A percentile compares a stretch with the other conserved stretches of the same genome.
Conservation (phyloP, 2,329 filamentous ascomycete genomes). For the Cercospora nicotianae region DNA sequence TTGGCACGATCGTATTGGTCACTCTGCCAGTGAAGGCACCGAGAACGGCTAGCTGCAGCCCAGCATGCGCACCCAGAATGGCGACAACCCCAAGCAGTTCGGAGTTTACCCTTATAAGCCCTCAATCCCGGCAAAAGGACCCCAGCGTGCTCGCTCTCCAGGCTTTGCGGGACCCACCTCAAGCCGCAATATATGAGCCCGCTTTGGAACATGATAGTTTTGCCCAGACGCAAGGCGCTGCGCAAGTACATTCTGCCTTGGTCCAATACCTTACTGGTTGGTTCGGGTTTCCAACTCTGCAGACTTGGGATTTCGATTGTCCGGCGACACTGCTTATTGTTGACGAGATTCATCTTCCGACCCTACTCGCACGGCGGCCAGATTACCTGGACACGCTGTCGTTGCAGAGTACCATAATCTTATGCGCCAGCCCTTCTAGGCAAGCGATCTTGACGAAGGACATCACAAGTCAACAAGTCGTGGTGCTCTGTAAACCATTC, state of each 20-base stretch:
- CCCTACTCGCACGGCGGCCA: slow-evolving; percentile 21
- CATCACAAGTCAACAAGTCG: slow-evolving; percentile 25
- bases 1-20: slow-evolving; percentile 29
- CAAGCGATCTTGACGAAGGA: slow-evolving; percentile 28
- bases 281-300: slow-evolving; percentile 28
- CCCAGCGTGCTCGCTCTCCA: slow-evolving; percentile 47
- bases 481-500: slow-evolving; percentile 26
- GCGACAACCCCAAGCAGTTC: background rate
- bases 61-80: background rate
- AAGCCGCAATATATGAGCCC: slow-evolving; percentile 29
- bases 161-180: slow-evolving; percentile 41
- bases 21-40: slow-evolving; percentile 45
- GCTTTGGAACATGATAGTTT: slow-evolving; percentile 27
- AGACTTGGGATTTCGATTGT: slow-evolving; percentile 28
- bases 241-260: slow-evolving; percentile 26
- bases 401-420: slow-evolving; percentile 35
- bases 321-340: slow-evolving; percentile 28
- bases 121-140: slow-evolving; percentile 33
- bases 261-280: slow-evolving; percentile 28
- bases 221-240: slow-evolving; percentile 25
- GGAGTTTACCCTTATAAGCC: background rate
- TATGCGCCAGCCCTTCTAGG: slow-evolving; percentile 38
- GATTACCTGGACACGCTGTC: slow-evolving; percentile 19
- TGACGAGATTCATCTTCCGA: slow-evolving; percentile 31
- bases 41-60: background rate